phyloP scores from a whole-genome alignment of 345 rosid species.

The Melastoma malabathricum region DNA sequence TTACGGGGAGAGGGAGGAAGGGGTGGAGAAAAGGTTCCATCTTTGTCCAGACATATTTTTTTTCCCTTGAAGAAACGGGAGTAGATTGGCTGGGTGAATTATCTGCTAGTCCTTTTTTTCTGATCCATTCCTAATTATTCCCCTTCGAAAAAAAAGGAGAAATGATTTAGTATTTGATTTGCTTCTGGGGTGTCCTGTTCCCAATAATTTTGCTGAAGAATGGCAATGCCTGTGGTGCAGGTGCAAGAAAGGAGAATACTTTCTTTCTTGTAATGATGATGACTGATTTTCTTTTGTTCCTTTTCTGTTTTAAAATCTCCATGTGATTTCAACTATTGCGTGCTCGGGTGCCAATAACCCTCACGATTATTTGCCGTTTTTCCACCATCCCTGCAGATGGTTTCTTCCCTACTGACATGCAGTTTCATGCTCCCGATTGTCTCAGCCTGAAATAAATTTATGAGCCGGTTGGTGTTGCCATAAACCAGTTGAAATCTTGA shows the following conservation, averaged over 20 bases:
- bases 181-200: not conserved
- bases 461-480: not conserved
- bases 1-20: no score
- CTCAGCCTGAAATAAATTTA: not conserved
- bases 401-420: conserved; percentile 25
- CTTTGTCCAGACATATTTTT: no score
- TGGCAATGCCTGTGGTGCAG: conserved; percentile 24
- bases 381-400: conserved; percentile 12
- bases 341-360: conserved; percentile 6
- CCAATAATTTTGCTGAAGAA: conserved; percentile 18
- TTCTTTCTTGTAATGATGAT: conserved; percentile 5
- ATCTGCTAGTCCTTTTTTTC: no score
- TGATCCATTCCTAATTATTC: no score
- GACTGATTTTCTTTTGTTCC: no score
- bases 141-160: no score
- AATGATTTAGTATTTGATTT: not conserved
- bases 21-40: no score
- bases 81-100: no score
- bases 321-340: conserved; percentile 9
- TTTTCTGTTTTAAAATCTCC: no score
- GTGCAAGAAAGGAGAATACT: conserved; percentile 12
- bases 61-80: no score
- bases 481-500: not conserved
- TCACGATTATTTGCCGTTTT: conserved; percentile 17
- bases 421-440: conserved; percentile 12